These are phyloP conservation scores for Starmera stellimalicola DNA, from an alignment of 1,139 yeast genomes.

Conservation along the genomic window DNA sequence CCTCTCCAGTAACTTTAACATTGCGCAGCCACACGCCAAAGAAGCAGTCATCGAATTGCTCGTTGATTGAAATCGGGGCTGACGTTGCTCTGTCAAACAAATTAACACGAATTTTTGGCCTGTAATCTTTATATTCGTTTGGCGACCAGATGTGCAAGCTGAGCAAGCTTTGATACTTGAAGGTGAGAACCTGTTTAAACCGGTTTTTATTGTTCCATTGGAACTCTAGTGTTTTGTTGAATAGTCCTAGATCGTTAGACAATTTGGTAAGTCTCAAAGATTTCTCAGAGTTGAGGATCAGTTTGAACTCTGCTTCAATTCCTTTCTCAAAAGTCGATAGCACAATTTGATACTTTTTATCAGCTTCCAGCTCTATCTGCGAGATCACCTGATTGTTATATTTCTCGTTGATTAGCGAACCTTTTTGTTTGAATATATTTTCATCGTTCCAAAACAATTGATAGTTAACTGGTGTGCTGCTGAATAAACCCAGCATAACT, in stretches of 20 bases:
- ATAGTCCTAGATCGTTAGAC: conserved; percentile 29
- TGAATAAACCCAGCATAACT: conserved; percentile 22
- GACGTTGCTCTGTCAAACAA: conserved; percentile 25
- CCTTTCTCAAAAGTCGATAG: conserved; percentile 28
- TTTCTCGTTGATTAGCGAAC: conserved; percentile 24
- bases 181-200: conserved; percentile 24
- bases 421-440: conserved; percentile 21
- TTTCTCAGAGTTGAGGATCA: conserved; percentile 7
- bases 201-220: conserved; percentile 34
- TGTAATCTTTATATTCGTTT: conserved; percentile 8
- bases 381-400: conserved; percentile 23
- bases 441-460: conserved; percentile 32
- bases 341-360: conserved; percentile 26
- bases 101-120: conserved; percentile 31
- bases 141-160: conserved; percentile 22
- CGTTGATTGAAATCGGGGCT: conserved; percentile 16
- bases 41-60: conserved; percentile 22
- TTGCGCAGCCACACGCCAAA: conserved; percentile 16
- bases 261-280: conserved; percentile 9
- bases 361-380: conserved; percentile 28
- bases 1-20: conserved; percentile 2
- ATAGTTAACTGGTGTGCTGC: conserved; percentile 25
- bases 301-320: conserved; percentile 11
- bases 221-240: conserved; percentile 19
- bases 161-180: conserved; percentile 17